A percentile compares a stretch with the other conserved stretches of the same genome.
These are phyloP conservation scores for Aspergillus aculeatus DNA, from an alignment of 2,329 filamentous ascomycete genomes.

Conservation along the genomic window DNA sequence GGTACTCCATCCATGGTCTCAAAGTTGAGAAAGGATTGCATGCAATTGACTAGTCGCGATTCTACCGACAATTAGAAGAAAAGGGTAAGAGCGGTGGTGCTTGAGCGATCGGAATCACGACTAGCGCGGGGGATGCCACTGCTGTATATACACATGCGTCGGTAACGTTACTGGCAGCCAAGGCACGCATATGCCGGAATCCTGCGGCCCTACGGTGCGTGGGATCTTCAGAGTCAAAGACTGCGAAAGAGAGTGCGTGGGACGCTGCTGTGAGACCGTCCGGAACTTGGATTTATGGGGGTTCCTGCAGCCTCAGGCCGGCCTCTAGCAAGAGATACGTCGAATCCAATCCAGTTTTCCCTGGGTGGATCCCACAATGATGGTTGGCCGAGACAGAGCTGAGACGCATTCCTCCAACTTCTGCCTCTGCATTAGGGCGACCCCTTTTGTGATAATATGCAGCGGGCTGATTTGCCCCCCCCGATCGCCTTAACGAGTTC, in stretches of 20 bases:
- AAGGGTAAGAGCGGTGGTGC: not conserved
- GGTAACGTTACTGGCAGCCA: too few relatives aligned
- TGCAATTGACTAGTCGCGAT: not conserved
- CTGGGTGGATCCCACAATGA: slow-evolving; percentile 5
- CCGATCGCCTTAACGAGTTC: not conserved
- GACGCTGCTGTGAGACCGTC: slow-evolving; percentile 6
- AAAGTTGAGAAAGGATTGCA: not conserved
- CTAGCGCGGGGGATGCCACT: not conserved
- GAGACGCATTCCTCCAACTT: slow-evolving; percentile 5
- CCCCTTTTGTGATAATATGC: not conserved
- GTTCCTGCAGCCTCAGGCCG: slow-evolving; percentile 12
- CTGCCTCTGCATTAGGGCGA: not conserved
- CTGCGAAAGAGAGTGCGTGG: not conserved
- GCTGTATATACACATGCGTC: not conserved
- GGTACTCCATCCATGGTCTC: slow-evolving; percentile 7
- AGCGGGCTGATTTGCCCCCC: not conserved
- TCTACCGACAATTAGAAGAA: not conserved
- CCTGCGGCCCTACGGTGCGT: not conserved
- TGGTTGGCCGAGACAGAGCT: slow-evolving; percentile 10
- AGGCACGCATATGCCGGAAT: too few relatives aligned
- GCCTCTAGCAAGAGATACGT: not conserved
- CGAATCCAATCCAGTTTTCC: not conserved
- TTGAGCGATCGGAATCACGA: not conserved
- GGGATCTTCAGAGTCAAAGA: slow-evolving; percentile 3
- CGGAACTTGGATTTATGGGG: slow-evolving; percentile 3